phyloP scores from a whole-genome alignment of 1,284 basidiomycete genomes.

The Nidula niveotomentosa region DNA sequence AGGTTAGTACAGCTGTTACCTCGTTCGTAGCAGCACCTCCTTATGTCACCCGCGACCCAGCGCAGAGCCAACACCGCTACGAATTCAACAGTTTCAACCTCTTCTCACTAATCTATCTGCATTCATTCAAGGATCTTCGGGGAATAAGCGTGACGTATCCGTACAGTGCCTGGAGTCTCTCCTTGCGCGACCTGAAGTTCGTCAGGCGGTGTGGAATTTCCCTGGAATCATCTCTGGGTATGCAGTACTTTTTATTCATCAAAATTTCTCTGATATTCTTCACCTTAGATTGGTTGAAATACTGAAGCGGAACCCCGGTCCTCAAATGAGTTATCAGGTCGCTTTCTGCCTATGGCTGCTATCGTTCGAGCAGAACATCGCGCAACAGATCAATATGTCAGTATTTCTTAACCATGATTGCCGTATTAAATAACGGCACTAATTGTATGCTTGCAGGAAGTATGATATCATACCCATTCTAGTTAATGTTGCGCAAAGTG shows the following conservation, averaged over 20 bases:
- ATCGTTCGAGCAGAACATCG: slow-evolving; percentile 86
- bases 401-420: slow-evolving; percentile 7
- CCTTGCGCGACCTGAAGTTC: slow-evolving; percentile 79
- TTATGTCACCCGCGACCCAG: slow-evolving; percentile 27
- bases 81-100: slow-evolving; percentile 58
- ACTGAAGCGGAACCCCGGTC: slow-evolving; percentile 70
- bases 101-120: slow-evolving; percentile 67
- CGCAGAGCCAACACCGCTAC: slow-evolving; percentile 54
- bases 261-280: slow-evolving; percentile 1
- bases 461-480: slow-evolving; percentile 91
- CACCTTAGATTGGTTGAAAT: slow-evolving; percentile 72
- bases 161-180: slow-evolving; percentile 89
- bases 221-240: slow-evolving; percentile 70
- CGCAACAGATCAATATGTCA: slow-evolving; percentile 82
- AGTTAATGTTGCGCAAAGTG: slow-evolving; percentile 83
- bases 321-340: slow-evolving; percentile 97
- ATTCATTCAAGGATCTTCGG: slow-evolving; percentile 60
- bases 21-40: too few relatives aligned
- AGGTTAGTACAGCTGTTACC: slow-evolving; percentile 29
- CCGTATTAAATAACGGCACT: neutral
- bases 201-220: slow-evolving; percentile 72
- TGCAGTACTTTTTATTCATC: slow-evolving; percentile 2
- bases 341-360: slow-evolving; percentile 94
- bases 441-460: slow-evolving; percentile 48
- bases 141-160: slow-evolving; percentile 83